phyloP scores from a whole-genome alignment of 192 early-diverging fungal species.

The Linnemannia exigua region DNA sequence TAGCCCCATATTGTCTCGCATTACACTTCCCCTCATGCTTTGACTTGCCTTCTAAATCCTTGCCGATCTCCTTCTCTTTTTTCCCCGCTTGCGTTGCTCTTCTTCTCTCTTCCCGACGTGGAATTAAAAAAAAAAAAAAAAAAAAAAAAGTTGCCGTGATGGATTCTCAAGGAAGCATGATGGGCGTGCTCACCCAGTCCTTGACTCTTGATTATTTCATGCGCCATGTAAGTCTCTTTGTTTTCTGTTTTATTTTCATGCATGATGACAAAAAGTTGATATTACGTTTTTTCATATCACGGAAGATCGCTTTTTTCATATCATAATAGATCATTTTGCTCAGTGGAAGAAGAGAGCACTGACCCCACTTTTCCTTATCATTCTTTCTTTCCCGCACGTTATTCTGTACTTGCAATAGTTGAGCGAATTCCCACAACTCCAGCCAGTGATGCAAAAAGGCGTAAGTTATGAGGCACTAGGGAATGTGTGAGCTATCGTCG shows the following conservation, averaged over 20 bases:
- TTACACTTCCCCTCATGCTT: neutral
- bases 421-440: slow-evolving; percentile 46
- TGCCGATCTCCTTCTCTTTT: neutral
- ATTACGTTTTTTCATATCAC: neutral
- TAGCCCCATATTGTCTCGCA: neutral
- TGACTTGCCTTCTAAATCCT: neutral
- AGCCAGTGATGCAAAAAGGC: slow-evolving; percentile 42
- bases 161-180: slow-evolving; percentile 65
- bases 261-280: neutral
- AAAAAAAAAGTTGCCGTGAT: slow-evolving; percentile 75
- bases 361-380: neutral
- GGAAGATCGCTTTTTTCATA: neutral
- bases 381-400: neutral
- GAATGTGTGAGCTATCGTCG: no score
- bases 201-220: slow-evolving; percentile 77
- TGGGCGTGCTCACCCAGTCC: slow-evolving; percentile 84
- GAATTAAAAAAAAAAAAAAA: no score
- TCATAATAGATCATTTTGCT: neutral
- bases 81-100: neutral
- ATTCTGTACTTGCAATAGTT: slow-evolving; percentile 15
- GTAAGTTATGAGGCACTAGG: slow-evolving; percentile 17
- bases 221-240: slow-evolving; percentile 61
- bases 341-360: neutral
- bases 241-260: neutral
- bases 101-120: neutral